Base-by-base conservation (phyloP, 169 alveolate species). In the Cryptosporidium parvum region DNA sequence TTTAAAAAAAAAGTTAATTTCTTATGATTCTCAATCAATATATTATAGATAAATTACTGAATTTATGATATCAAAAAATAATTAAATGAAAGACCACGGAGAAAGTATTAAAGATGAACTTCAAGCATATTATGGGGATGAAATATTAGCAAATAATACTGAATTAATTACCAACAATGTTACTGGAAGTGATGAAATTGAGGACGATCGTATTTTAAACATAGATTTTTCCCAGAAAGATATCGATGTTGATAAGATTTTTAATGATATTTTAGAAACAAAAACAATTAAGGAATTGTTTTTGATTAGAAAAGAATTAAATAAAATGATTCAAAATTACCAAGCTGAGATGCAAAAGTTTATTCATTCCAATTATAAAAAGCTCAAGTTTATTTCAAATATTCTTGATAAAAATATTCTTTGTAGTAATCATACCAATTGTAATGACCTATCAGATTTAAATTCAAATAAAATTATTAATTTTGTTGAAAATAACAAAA, bases 71-170 rank as follows among this genome's bases (percentile, higher is more conserved):
- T 8, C 26, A n/a, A 9, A 3, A 69, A 42, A 39, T 42, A 26
- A 2, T 2, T 26, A 73, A 53, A 59, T 52, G 42, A 42, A 73
- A 0, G 18, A 31, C 37, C 68, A 56, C 35, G 53, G 33, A 10
- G 61, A 73, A 18, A 73, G 56, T 23, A 53, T 73, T 58, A 73
- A 26, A 56, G 86, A 73, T 59, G 70, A 73, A 39, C 58, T 73
- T 31, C 86, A 73, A 42, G 86, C 86, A 18, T 73, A 73, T 73
- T 73, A 73, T 58, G 86, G 86, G 1, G 37, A 59, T 21, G 86
- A 53, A 23, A 56, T 73, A 45, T 37, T 71, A 2, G n/a, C 16
- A 9, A 23, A 69, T 69, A n/a, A 68, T 26, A 37, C 12, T 31
- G 56, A 69, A 42, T 39, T 53, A 37, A 45, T n/a, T 18, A 29